phyloP scores from a whole-genome alignment of 352 stramenopile species.

The Pythium rhizo-oryzae region DNA sequence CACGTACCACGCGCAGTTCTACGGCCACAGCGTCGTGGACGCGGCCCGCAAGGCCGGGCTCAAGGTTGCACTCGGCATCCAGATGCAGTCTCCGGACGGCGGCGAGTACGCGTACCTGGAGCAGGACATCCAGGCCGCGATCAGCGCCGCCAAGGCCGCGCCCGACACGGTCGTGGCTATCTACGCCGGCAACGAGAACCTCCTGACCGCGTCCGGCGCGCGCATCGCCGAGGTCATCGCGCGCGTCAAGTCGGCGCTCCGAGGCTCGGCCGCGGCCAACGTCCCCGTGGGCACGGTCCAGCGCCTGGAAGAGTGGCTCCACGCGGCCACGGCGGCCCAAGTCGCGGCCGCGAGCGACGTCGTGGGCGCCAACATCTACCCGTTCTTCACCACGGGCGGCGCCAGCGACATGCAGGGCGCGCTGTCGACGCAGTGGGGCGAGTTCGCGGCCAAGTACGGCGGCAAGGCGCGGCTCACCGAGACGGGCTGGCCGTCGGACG shows the following conservation, averaged over 20 bases:
- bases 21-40: conserved; percentile 51
- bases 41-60: conserved; percentile 41
- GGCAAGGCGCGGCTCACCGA: conserved; percentile 35
- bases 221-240: conserved; percentile 55
- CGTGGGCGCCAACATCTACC: conserved; percentile 45
- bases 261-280: conserved; percentile 33
- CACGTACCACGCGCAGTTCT: conserved; percentile 70
- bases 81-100: conserved; percentile 32
- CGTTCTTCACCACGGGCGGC: conserved; percentile 34
- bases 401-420: conserved; percentile 24
- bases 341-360: conserved; percentile 40
- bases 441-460: conserved; percentile 27
- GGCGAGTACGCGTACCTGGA: conserved; percentile 34
- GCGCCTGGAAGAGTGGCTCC: conserved; percentile 43
- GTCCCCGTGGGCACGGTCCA: conserved; percentile 64
- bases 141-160: conserved; percentile 45
- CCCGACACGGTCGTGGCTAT: conserved; percentile 48
- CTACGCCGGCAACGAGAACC: conserved; percentile 79
- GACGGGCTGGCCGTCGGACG: conserved; percentile 29
- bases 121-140: conserved; percentile 65
- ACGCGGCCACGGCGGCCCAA: conserved; percentile 28
- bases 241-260: conserved; percentile 49
- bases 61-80: conserved; percentile 64
- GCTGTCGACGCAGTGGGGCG: conserved; percentile 28
- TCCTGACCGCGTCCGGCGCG: conserved; percentile 42